A percentile compares a stretch with the other conserved stretches of the same genome.
Evolutionary conservation across 2,329 filamentous ascomycete genomes (phyloP).

Genomic region (Septoria linicola): DNA sequence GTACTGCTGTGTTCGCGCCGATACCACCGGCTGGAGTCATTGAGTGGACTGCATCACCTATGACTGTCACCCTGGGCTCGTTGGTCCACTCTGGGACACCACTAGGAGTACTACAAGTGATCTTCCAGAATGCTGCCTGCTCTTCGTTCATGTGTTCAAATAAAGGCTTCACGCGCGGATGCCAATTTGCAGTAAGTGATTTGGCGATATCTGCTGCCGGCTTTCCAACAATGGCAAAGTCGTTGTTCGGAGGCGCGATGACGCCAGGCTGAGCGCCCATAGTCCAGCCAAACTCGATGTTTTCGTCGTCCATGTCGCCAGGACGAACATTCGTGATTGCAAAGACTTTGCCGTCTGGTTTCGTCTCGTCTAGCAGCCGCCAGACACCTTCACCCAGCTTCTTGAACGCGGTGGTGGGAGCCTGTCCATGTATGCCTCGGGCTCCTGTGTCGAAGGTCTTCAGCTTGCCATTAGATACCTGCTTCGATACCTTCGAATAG

Average conservation of each 20-base stretch:
- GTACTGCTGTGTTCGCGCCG: slow-evolving; percentile 58
- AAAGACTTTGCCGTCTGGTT: slow-evolving; percentile 50
- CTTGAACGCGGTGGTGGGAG: slow-evolving; percentile 61
- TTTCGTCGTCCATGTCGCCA: slow-evolving; percentile 58
- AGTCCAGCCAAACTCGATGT: slow-evolving; percentile 63
- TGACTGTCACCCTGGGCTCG: slow-evolving; percentile 57
- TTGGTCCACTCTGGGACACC: slow-evolving; percentile 63
- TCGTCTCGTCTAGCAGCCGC: slow-evolving; percentile 51
- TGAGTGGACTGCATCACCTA: slow-evolving; percentile 58
- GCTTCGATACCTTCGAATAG: slow-evolving; percentile 59
- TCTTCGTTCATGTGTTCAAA: slow-evolving; percentile 58
- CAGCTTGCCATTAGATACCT: slow-evolving; percentile 57
- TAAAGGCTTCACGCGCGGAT: slow-evolving; percentile 55
- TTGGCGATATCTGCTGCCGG: slow-evolving; percentile 60
- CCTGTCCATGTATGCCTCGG: slow-evolving; percentile 64
- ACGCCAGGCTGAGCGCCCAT: slow-evolving; percentile 59
- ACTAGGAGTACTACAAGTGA: slow-evolving; percentile 60
- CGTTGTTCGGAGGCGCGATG: slow-evolving; percentile 58
- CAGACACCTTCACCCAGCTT: slow-evolving; percentile 64
- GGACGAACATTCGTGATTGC: slow-evolving; percentile 65
- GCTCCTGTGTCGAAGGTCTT: slow-evolving; percentile 65
- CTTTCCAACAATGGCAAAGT: slow-evolving; percentile 59
- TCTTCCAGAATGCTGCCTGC: slow-evolving; percentile 66
- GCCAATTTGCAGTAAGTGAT: slow-evolving; percentile 55
- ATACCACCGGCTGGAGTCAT: slow-evolving; percentile 58